Evolutionary conservation across 2,329 filamentous ascomycete species (phyloP).

Genomic region (Hypomyces perniciosus): DNA sequence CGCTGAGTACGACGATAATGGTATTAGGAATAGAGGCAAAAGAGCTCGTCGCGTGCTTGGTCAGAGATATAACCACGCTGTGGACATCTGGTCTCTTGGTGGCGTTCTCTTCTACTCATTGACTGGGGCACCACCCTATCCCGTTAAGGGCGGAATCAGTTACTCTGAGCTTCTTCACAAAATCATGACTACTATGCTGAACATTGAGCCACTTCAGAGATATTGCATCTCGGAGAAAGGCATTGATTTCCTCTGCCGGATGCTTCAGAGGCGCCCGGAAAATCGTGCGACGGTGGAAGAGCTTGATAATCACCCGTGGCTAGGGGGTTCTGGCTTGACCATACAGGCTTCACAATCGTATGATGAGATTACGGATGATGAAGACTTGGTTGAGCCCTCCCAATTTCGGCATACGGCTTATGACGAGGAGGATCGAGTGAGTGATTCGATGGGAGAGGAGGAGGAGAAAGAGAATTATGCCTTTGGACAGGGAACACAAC

Average conservation of each 20-base stretch:
- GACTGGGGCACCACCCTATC: constrained; percentile 74
- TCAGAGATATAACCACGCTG: constrained; percentile 79
- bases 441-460: constrained; percentile 52
- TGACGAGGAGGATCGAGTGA: constrained; percentile 32
- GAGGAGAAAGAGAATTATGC: constrained; percentile 76
- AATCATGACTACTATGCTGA: constrained; percentile 74
- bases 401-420: constrained; percentile 40
- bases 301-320: constrained; percentile 69
- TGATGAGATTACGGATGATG: constrained; percentile 58
- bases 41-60: constrained; percentile 53
- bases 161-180: constrained; percentile 75
- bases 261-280: constrained; percentile 76
- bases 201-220: constrained; percentile 57
- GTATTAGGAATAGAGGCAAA: constrained; percentile 56
- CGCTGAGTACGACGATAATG: constrained; percentile 61
- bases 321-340: constrained; percentile 34
- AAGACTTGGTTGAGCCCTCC: constrained; percentile 52
- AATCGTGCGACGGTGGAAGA: constrained; percentile 66
- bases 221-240: constrained; percentile 57
- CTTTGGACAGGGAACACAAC: constrained; percentile 46
- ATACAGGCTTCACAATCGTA: constrained; percentile 41
- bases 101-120: constrained; percentile 86
- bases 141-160: constrained; percentile 66
- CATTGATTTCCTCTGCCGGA: constrained; percentile 68
- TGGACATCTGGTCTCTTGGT: constrained; percentile 94